Conservation (phyloP, 108 stramenopile species). For the Aurantiochytrium sp. region DNA sequence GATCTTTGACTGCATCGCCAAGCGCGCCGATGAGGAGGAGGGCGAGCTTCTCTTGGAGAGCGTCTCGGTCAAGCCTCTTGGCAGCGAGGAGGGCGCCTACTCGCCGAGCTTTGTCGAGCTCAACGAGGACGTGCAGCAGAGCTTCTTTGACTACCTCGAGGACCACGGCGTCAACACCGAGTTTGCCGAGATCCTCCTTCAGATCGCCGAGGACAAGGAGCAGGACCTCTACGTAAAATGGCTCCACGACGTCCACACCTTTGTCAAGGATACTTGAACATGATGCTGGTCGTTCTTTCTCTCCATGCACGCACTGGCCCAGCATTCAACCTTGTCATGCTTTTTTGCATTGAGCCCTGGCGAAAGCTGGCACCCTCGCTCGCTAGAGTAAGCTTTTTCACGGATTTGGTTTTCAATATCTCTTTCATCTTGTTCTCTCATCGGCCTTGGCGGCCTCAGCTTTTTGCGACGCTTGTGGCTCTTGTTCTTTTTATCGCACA, state of each 20-base stretch:
- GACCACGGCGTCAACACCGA: slow-evolving; percentile 5
- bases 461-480: no score
- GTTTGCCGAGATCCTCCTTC: background rate
- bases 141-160: slow-evolving; percentile 18
- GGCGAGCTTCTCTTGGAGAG: background rate
- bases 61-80: background rate
- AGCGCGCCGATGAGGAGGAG: background rate
- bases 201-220: background rate
- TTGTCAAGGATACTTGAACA: background rate
- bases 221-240: background rate
- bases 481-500: no score
- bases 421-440: no score
- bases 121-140: slow-evolving; percentile 7
- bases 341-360: no score
- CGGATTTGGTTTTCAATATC: no score
- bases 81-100: background rate
- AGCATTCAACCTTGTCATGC: no score
- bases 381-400: no score
- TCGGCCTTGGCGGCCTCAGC: no score
- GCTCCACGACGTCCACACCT: background rate
- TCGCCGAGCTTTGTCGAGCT: slow-evolving; percentile 3
- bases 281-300: no score
- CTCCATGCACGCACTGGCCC: no score
- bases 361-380: no score
- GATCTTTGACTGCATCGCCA: background rate